phyloP scores from a whole-genome alignment of 78 protist genomes.

The Monocercomonoides exilis region DNA sequence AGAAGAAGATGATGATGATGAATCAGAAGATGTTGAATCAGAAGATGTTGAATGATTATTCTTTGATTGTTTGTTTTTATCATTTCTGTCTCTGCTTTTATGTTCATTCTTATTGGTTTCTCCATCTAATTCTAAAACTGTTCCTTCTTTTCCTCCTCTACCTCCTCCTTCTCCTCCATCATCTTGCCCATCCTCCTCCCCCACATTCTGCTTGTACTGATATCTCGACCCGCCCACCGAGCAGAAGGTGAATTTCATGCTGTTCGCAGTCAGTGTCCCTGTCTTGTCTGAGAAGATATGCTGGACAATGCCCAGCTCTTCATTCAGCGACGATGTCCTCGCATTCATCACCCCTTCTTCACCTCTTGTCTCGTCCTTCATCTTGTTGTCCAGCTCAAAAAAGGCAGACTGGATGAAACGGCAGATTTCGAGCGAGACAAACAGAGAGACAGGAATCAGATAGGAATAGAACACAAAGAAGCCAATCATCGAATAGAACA shows the following conservation, averaged over 20 bases:
- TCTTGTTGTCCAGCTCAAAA: background rate
- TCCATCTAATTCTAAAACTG: no score
- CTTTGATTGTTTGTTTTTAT: no score
- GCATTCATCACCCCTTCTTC: background rate
- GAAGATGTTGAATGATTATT: no score
- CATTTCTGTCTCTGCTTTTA: no score
- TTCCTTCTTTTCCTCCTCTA: no score
- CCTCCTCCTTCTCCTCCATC: no score
- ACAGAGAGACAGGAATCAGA: conserved; percentile 36
- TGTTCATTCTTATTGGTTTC: no score
- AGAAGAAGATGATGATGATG: no score
- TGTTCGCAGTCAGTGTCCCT: conserved; percentile 36
- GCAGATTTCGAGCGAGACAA: conserved; percentile 17
- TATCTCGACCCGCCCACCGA: background rate
- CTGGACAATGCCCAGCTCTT: conserved; percentile 8
- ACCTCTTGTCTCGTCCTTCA: background rate
- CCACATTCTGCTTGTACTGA: no score
- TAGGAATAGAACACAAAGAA: conserved; percentile 20
- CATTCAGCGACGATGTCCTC: background rate
- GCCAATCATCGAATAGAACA: background rate
- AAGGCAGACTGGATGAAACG: background rate
- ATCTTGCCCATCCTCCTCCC: no score
- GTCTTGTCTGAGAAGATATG: conserved; percentile 41
- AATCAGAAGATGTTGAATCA: no score
- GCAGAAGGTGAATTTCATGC: background rate